Percentiles rank a stretch among this genome's conserved stretches.
These are phyloP conservation scores for Thuidium tamariscinum DNA, from an alignment of 225 moss, liverwort and hornwort genomes.

Conservation along the genomic window DNA sequence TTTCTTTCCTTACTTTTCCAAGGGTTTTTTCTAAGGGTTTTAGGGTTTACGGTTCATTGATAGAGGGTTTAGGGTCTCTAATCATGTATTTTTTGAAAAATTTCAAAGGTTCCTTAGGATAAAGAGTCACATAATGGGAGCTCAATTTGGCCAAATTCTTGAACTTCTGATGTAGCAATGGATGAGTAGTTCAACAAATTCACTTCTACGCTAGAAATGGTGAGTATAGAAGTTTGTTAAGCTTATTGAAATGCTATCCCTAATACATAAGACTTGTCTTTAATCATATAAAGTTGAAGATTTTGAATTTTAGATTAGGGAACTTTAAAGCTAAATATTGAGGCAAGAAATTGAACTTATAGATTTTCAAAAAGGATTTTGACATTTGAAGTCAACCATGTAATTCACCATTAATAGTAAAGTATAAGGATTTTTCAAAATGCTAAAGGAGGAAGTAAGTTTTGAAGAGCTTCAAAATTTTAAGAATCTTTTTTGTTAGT, in stretches of 20 bases:
- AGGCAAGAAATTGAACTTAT: accelerated
- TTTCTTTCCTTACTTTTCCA: too few species aligned
- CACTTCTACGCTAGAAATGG: too few species aligned
- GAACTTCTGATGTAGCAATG: neutral
- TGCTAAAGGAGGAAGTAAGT: neutral
- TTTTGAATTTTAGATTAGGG: neutral
- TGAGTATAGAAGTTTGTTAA: neutral
- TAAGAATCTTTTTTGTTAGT: neutral
- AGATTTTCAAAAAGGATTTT: accelerated
- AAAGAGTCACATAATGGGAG: neutral
- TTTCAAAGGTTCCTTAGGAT: neutral
- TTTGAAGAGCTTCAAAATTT: neutral
- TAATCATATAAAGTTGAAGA: neutral
- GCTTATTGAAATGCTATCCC: neutral
- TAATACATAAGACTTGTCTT: neutral
- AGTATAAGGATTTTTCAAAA: neutral
- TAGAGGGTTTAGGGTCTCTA: neutral
- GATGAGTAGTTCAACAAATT: too few species aligned
- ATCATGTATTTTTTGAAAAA: neutral
- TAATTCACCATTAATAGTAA: neutral
- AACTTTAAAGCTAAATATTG: neutral
- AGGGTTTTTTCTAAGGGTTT: too few species aligned
- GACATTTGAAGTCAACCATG: neutral
- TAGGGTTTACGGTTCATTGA: neutral
- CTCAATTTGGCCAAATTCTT: neutral